These are phyloP conservation scores for Cryptococcus deneoformans DNA, from an alignment of 1,284 basidiomycete species.

Conservation along the genomic window DNA sequence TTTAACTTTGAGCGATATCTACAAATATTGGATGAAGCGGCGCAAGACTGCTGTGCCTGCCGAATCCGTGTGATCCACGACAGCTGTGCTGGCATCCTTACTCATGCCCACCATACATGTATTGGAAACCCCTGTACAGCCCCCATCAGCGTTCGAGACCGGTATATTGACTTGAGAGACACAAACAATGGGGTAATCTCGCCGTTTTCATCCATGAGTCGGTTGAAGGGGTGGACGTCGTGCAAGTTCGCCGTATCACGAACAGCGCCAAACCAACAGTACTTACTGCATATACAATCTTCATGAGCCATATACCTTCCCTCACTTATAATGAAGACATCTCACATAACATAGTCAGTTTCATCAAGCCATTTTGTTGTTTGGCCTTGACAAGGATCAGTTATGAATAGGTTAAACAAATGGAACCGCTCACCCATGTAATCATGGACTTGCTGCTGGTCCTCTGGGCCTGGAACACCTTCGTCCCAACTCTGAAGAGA, in stretches of 20 bases:
- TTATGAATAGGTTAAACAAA: background rate
- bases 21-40: too few relatives aligned
- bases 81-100: constrained; percentile 1
- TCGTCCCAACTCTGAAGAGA: constrained; percentile 35
- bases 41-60: too few relatives aligned
- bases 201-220: constrained; percentile 34
- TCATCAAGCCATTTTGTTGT: constrained; percentile 38
- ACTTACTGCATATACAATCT: constrained; percentile 15
- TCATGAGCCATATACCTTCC: background rate
- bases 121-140: constrained; percentile 25
- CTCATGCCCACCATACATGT: constrained; percentile 29
- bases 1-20: too few relatives aligned
- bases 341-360: constrained; percentile 25
- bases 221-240: constrained; percentile 35
- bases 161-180: background rate
- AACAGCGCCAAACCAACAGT: constrained; percentile 36
- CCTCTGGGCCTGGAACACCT: constrained; percentile 29
- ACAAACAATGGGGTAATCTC: constrained; percentile 33
- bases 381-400: constrained; percentile 20
- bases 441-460: constrained; percentile 43
- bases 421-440: constrained; percentile 37
- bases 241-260: constrained; percentile 27
- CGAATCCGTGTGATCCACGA: too few relatives aligned
- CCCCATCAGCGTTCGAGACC: background rate
- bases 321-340: too few relatives aligned